A percentile compares a stretch with the other conserved stretches of the same genome.
These are phyloP conservation scores for Balansia obtecta DNA, from an alignment of 2,329 filamentous ascomycete species.

Conservation along the genomic window DNA sequence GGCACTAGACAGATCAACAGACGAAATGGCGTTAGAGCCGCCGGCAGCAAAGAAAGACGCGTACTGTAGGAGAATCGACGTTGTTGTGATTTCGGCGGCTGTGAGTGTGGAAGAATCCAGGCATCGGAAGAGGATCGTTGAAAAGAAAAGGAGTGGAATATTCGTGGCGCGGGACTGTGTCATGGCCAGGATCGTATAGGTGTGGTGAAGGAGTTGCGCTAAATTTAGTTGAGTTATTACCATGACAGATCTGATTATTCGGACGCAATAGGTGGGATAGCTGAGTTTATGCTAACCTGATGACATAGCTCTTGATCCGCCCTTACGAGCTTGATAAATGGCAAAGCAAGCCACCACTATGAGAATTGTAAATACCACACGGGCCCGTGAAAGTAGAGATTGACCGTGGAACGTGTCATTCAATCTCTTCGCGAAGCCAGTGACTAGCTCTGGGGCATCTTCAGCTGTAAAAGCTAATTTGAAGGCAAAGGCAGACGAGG, in stretches of 20 bases:
- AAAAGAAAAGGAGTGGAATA: constrained; percentile 71
- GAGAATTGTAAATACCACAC: constrained; percentile 38
- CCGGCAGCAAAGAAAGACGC: constrained; percentile 81
- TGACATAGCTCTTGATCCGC: constrained; percentile 13
- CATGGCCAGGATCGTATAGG: constrained; percentile 66
- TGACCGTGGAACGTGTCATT: constrained; percentile 28
- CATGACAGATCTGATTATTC: background rate
- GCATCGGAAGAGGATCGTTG: constrained; percentile 45
- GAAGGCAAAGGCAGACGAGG: constrained; percentile 57
- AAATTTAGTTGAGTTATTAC: background rate
- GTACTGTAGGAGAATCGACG: constrained; percentile 66
- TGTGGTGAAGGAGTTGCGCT: constrained; percentile 47
- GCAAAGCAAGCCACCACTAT: constrained; percentile 25
- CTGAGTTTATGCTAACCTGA: constrained; percentile 15
- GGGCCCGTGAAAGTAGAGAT: constrained; percentile 35
- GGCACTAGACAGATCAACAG: constrained; percentile 84
- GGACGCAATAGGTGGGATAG: background rate
- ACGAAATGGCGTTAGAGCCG: constrained; percentile 88
- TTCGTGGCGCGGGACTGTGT: constrained; percentile 82
- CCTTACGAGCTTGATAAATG: constrained; percentile 24
- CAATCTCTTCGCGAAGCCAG: constrained; percentile 29
- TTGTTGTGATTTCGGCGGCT: constrained; percentile 50
- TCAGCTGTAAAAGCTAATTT: constrained; percentile 81
- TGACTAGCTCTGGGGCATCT: constrained; percentile 74
- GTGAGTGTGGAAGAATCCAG: constrained; percentile 35